Evolutionary conservation across 1,139 yeast species (phyloP).

Genomic region (Insectozyma bohioensis): DNA sequence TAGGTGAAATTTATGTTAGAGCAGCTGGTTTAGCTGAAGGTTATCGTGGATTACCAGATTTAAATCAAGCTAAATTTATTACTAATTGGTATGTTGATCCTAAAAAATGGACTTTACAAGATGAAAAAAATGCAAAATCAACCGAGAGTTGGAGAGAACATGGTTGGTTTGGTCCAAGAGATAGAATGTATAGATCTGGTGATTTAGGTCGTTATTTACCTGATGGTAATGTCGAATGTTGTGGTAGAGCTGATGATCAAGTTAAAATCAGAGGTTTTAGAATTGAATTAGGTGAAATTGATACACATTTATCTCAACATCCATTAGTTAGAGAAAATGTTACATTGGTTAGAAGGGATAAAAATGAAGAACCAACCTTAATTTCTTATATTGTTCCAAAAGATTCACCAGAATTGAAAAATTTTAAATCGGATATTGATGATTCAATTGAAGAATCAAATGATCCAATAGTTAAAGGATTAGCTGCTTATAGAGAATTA

Average conservation of each 20-base stretch:
- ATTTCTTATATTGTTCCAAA: constrained; percentile 92
- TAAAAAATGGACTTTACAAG: constrained; percentile 58
- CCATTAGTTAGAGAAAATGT: constrained; percentile 87
- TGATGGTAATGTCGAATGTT: constrained; percentile 96
- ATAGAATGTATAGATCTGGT: constrained; percentile 93
- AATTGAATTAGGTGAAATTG: constrained; percentile 97
- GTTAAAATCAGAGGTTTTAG: constrained; percentile 98
- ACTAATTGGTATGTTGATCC: constrained; percentile 83
- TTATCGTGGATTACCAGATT: constrained; percentile 85
- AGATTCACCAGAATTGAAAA: constrained; percentile 53
- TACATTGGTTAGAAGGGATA: constrained; percentile 90
- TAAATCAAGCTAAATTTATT: constrained; percentile 83
- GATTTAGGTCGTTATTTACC: constrained; percentile 96
- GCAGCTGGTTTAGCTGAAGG: constrained; percentile 99
- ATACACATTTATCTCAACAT: constrained; percentile 93
- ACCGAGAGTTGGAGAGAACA: constrained; percentile 73
- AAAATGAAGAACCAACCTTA: constrained; percentile 87
- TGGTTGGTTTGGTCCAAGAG: constrained; percentile 94
- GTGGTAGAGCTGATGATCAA: constrained; percentile 99
- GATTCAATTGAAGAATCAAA: constrained; percentile 36
- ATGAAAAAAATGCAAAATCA: constrained; percentile 32
- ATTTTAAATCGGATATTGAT: constrained; percentile 44
- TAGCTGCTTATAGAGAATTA: constrained; percentile 72
- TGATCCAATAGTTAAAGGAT: constrained; percentile 77
- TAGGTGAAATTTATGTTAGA: constrained; percentile 96